These are phyloP conservation scores for Coprinellus micaceus DNA, from an alignment of 768 basidiomycete species.

Conservation along the genomic window DNA sequence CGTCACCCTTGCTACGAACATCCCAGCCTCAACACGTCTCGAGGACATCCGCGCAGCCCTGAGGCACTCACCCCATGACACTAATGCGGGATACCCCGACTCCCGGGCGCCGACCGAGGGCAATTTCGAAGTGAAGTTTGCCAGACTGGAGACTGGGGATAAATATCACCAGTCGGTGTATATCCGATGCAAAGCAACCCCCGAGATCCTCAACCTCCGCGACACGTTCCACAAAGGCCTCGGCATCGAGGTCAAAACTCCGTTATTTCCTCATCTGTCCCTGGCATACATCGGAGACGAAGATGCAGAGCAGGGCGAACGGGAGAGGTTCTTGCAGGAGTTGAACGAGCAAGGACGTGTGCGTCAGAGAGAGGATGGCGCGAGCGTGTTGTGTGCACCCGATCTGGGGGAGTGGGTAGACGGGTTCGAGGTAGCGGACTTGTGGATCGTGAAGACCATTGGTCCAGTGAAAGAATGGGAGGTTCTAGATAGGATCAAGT, in stretches of 20 bases:
- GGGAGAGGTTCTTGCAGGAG: constrained; percentile 42
- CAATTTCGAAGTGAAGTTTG: constrained; percentile 44
- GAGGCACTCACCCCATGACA: constrained; percentile 20
- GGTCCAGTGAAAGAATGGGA: constrained; percentile 60
- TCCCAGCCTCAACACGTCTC: constrained; percentile 25
- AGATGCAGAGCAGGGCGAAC: constrained; percentile 51
- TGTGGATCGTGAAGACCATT: constrained; percentile 59
- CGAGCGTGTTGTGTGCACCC: constrained; percentile 31
- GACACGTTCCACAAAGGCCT: constrained; percentile 37
- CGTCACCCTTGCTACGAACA: constrained; percentile 55
- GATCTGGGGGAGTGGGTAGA: constrained; percentile 29
- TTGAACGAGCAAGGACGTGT: constrained; percentile 37
- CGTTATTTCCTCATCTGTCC: constrained; percentile 69
- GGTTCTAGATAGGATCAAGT: constrained; percentile 35
- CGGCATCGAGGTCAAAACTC: constrained; percentile 43
- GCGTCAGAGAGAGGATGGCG: constrained; percentile 15
- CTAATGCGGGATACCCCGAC: background rate
- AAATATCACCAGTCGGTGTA: constrained; percentile 74
- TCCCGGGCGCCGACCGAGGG: constrained; percentile 10
- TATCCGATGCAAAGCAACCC: constrained; percentile 44
- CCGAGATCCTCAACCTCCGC: constrained; percentile 48
- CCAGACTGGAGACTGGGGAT: constrained; percentile 50
- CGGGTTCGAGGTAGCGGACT: constrained; percentile 44
- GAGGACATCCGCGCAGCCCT: constrained; percentile 30
- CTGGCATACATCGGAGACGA: constrained; percentile 67